These are phyloP conservation scores for Penicillium digitatum DNA, from an alignment of 2,329 filamentous ascomycete species.

Conservation along the genomic window DNA sequence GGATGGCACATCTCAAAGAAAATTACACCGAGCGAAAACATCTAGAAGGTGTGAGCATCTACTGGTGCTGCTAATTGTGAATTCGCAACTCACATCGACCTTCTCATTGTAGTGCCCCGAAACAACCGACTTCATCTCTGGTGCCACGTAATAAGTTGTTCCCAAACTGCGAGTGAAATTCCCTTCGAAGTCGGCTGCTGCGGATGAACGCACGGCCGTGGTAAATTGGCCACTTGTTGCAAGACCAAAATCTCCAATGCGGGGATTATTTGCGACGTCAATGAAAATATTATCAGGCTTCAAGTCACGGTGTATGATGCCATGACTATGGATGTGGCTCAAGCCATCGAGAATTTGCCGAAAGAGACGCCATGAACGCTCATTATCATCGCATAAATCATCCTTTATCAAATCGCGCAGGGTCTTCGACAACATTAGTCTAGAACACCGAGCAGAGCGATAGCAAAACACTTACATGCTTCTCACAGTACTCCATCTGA, in stretches of 20 bases:
- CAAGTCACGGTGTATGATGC: conserved; percentile 91
- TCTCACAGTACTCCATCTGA: conserved; percentile 98
- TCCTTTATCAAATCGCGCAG: conserved; percentile 80
- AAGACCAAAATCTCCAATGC: conserved; percentile 94
- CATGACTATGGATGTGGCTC: conserved; percentile 81
- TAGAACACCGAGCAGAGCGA: not conserved
- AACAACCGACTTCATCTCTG: conserved; percentile 75
- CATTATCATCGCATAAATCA: conserved; percentile 66
- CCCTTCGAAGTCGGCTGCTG: conserved; percentile 35
- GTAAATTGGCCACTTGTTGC: conserved; percentile 75
- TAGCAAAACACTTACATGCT: conserved; percentile 56
- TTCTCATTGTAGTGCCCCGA: conserved; percentile 82
- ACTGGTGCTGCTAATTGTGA: not conserved
- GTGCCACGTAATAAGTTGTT: conserved; percentile 88
- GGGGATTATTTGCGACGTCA: conserved; percentile 81
- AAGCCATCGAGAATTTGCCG: conserved; percentile 87
- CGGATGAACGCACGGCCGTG: conserved; percentile 38
- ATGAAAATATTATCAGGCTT: conserved; percentile 99
- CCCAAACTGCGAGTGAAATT: conserved; percentile 56
- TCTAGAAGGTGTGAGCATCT: conserved; percentile 44
- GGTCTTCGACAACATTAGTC: conserved; percentile 51
- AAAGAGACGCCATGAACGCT: conserved; percentile 85
- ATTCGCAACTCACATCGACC: conserved; percentile 65
- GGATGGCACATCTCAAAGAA: conserved; percentile 93
- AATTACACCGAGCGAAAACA: conserved; percentile 96